A percentile compares a stretch with the other conserved stretches of the same genome.
Conservation (phyloP, 352 stramenopile genomes). For the Pythium periplocum region DNA sequence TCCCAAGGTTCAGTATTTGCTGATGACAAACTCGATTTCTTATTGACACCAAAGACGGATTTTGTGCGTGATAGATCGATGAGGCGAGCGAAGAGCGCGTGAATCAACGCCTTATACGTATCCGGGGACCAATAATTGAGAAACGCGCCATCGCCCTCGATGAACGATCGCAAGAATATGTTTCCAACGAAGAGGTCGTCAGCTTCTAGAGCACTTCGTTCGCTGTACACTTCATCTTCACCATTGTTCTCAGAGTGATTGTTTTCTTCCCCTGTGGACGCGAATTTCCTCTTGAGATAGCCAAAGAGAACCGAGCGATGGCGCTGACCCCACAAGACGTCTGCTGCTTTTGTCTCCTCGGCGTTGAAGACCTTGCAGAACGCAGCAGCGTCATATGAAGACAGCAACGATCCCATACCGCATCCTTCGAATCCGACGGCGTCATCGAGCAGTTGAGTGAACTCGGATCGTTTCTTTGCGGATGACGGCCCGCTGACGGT, state of each 20-base stretch:
- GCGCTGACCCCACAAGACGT: constrained; percentile 67
- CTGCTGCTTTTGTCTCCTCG: constrained; percentile 55
- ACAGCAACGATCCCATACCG: constrained; percentile 56
- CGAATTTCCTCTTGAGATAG: constrained; percentile 67
- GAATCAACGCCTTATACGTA: constrained; percentile 65
- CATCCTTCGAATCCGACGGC: constrained; percentile 66
- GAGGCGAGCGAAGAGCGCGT: constrained; percentile 54
- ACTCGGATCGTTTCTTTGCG: constrained; percentile 27
- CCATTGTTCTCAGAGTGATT: constrained; percentile 23
- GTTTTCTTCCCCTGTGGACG: constrained; percentile 20
- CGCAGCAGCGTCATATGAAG: constrained; percentile 29
- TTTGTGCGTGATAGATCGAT: constrained; percentile 46
- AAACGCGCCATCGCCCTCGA: constrained; percentile 75
- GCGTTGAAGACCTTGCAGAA: constrained; percentile 75
- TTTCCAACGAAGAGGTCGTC: constrained; percentile 71
- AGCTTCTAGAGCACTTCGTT: constrained; percentile 8
- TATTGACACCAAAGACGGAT: constrained; percentile 29
- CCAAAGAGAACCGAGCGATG: constrained; percentile 53
- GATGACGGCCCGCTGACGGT: no score
- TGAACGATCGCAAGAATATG: constrained; percentile 78
- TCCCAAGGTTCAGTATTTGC: constrained; percentile 53
- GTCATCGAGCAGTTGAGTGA: constrained; percentile 61
- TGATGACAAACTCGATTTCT: neutral
- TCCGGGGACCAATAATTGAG: constrained; percentile 66
- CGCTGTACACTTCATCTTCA: constrained; percentile 8